These are phyloP conservation scores for Trichophyton equinum DNA, from an alignment of 2,329 filamentous ascomycete genomes.

Conservation along the genomic window DNA sequence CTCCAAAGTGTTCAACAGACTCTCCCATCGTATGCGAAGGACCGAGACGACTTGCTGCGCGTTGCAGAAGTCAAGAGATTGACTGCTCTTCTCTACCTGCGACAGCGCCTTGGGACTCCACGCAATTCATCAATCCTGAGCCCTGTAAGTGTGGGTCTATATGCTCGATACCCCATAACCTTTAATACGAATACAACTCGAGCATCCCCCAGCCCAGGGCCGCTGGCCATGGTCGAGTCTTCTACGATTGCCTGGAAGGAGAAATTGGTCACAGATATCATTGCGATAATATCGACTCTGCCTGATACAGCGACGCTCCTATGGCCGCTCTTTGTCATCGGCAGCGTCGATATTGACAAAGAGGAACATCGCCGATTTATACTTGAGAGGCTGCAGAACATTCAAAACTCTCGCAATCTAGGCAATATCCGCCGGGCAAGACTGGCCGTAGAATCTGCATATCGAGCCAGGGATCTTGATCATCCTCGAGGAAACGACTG, in stretches of 20 bases:
- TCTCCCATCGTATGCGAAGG: conserved; percentile 12
- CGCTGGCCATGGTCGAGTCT: not conserved
- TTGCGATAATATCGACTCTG: conserved; percentile 15
- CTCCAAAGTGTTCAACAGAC: conserved; percentile 13
- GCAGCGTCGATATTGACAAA: conserved; percentile 16
- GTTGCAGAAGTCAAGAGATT: conserved; percentile 22
- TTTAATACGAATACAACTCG: not conserved
- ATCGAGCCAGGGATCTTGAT: conserved; percentile 14
- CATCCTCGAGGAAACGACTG: conserved; percentile 11
- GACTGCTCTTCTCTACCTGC: conserved; percentile 21
- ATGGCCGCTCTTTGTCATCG: conserved; percentile 19
- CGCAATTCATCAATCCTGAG: conserved; percentile 4
- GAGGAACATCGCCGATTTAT: conserved; percentile 21
- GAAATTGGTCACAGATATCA: conserved; percentile 14
- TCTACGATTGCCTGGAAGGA: conserved; percentile 9
- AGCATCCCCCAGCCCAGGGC: not conserved
- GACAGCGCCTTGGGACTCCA: conserved; percentile 14
- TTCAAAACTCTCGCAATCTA: conserved; percentile 19
- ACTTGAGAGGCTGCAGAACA: conserved; percentile 17
- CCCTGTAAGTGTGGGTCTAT: not conserved
- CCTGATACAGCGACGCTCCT: conserved; percentile 16
- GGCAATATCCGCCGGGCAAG: conserved; percentile 19
- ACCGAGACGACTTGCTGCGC: conserved; percentile 14
- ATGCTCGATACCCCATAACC: not conserved
- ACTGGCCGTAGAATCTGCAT: conserved; percentile 17